Conservation (phyloP, 331 rosid species). For the Pyracantha coccinea region DNA sequence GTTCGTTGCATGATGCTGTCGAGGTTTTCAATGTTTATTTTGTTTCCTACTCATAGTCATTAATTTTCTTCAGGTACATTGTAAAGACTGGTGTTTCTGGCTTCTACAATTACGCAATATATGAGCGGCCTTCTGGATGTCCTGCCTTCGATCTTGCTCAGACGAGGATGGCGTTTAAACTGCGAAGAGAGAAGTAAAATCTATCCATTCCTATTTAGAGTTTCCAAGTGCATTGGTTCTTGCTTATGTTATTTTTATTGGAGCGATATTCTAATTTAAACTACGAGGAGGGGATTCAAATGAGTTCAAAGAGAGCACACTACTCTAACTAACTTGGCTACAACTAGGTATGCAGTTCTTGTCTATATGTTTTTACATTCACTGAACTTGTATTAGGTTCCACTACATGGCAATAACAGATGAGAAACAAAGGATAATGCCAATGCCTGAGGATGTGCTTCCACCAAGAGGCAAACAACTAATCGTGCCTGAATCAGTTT, state of each 20-base stretch:
- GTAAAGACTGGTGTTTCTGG: slow-evolving; percentile 39
- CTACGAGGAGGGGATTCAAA: too few species aligned
- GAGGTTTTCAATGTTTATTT: not conserved
- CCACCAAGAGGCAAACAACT: slow-evolving; percentile 35
- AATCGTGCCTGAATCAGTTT: slow-evolving; percentile 44
- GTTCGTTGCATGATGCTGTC: not conserved
- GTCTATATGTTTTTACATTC: not conserved
- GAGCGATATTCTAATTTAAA: too few species aligned
- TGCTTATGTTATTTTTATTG: too few species aligned
- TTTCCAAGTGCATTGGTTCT: not conserved
- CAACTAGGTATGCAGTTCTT: too few species aligned
- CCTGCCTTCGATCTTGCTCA: slow-evolving; percentile 37
- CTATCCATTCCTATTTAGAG: not conserved
- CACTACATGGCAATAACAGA: slow-evolving; percentile 46
- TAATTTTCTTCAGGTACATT: slow-evolving; percentile 20
- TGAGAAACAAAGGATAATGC: slow-evolving; percentile 45
- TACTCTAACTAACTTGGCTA: too few species aligned
- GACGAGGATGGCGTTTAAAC: slow-evolving; percentile 38
- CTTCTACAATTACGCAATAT: slow-evolving; percentile 38
- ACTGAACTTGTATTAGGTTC: slow-evolving; percentile 20
- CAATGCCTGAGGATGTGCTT: slow-evolving; percentile 37
- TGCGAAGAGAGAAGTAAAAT: slow-evolving; percentile 33
- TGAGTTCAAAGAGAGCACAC: too few species aligned
- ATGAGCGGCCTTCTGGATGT: slow-evolving; percentile 25
- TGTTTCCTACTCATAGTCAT: not conserved